Evolutionary conservation across 2,329 filamentous ascomycete species (phyloP).

Genomic region (Fusarium goolgardi): DNA sequence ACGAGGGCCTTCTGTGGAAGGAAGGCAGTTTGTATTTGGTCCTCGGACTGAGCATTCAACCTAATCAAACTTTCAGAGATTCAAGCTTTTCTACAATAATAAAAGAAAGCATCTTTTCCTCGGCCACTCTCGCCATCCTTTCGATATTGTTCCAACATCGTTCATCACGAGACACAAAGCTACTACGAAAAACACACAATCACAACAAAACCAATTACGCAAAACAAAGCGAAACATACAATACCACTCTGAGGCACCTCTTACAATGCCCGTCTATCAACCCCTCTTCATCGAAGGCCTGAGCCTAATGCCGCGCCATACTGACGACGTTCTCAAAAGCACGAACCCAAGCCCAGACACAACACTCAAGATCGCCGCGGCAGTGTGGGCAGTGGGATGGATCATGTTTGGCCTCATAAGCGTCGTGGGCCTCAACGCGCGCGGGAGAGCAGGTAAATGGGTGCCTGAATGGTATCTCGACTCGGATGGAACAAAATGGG

Average conservation of each 20-base stretch:
- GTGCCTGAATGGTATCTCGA: constrained; percentile 52
- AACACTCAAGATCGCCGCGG: constrained; percentile 42
- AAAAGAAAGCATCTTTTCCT: background rate
- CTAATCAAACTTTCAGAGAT: fast-evolving
- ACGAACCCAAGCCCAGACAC: constrained; percentile 11
- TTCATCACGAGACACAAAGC: background rate
- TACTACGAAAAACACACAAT: background rate
- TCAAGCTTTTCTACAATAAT: background rate
- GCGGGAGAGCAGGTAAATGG: constrained; percentile 48
- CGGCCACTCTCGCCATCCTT: fast-evolving
- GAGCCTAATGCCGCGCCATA: constrained; percentile 1
- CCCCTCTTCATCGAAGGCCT: background rate
- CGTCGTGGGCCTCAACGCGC: constrained; percentile 49
- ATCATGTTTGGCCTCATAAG: constrained; percentile 49
- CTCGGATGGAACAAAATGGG: constrained; percentile 32
- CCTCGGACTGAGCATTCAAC: background rate
- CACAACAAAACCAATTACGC: background rate
- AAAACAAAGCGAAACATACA: background rate
- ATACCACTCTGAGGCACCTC: background rate
- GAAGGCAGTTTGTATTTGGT: background rate
- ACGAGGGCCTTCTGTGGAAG: background rate
- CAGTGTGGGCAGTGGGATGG: constrained; percentile 47
- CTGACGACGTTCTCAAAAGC: constrained; percentile 24
- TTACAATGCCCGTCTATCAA: background rate
- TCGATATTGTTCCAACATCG: background rate